phyloP scores from a whole-genome alignment of 2,329 filamentous ascomycete genomes.

The Colletotrichum somersetense region DNA sequence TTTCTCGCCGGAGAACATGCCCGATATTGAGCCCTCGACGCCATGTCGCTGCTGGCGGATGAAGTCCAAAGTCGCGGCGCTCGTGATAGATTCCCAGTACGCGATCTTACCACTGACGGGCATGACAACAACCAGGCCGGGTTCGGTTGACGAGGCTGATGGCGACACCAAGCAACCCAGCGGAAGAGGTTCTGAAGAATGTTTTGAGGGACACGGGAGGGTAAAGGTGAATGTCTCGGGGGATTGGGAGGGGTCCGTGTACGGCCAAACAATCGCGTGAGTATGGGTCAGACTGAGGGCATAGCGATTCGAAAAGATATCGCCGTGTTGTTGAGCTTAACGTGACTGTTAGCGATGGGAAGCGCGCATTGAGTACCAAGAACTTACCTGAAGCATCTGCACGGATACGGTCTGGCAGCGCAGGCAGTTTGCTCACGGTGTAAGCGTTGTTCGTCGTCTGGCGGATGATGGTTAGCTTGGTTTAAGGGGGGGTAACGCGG shows the following conservation, averaged over 20 bases:
- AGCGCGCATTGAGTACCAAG: conserved; percentile 12
- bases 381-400: conserved; percentile 73
- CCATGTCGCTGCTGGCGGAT: conserved; percentile 86
- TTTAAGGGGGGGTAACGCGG: conserved; percentile 16
- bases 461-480: conserved; percentile 36
- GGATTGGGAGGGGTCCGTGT: conserved; percentile 75
- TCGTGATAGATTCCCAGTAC: conserved; percentile 96
- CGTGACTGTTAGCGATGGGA: conserved; percentile 44
- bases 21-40: conserved; percentile 79
- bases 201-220: conserved; percentile 79
- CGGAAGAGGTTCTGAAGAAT: conserved; percentile 78
- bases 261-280: conserved; percentile 92
- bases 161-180: conserved; percentile 86
- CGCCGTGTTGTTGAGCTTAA: conserved; percentile 73
- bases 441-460: conserved; percentile 89
- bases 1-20: conserved; percentile 82
- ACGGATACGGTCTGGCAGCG: conserved; percentile 82
- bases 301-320: conserved; percentile 76
- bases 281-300: conserved; percentile 84
- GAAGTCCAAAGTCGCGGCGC: conserved; percentile 84
- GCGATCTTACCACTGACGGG: conserved; percentile 86
- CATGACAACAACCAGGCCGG: conserved; percentile 88
- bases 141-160: conserved; percentile 81
- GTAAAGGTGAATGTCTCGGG: conserved; percentile 85
- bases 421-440: conserved; percentile 85